Evolutionary conservation across 176 grass and related monocot species (phyloP).

Genomic region (Stipa capillata): DNA sequence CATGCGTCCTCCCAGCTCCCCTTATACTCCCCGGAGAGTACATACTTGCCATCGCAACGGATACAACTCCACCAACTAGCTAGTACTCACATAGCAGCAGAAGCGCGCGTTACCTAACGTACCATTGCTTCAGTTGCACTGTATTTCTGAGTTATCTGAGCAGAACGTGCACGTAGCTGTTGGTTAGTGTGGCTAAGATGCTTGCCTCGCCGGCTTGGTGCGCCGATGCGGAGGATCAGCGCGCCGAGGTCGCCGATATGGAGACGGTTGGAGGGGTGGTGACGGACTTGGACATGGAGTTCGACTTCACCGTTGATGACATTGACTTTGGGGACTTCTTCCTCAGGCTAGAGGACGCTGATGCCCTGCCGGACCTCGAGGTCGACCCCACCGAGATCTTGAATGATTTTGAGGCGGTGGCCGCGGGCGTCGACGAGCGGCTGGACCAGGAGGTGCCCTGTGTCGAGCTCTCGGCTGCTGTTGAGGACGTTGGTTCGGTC

Average conservation of each 20-base stretch:
- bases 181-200: constrained; percentile 11
- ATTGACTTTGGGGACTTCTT: constrained; percentile 93
- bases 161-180: neutral
- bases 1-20: constrained; percentile 33
- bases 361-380: constrained; percentile 71
- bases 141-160: neutral
- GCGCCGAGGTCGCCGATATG: neutral
- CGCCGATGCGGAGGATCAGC: constrained; percentile 3
- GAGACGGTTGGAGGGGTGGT: neutral
- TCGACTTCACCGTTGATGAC: constrained; percentile 60
- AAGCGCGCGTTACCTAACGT: neutral
- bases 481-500: neutral
- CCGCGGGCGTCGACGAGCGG: neutral
- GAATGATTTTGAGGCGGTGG: constrained; percentile 23
- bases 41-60: constrained; percentile 26
- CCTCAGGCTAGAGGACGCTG: constrained; percentile 53
- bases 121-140: neutral
- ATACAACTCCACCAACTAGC: constrained; percentile 7
- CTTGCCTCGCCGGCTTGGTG: constrained; percentile 38
- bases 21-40: constrained; percentile 32
- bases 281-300: constrained; percentile 30
- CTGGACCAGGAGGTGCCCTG: constrained; percentile 30
- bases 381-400: constrained; percentile 71
- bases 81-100: neutral
- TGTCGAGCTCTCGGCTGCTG: neutral